phyloP scores from a whole-genome alignment of 164 flowering plant genomes.

The Litsea cubeba region DNA sequence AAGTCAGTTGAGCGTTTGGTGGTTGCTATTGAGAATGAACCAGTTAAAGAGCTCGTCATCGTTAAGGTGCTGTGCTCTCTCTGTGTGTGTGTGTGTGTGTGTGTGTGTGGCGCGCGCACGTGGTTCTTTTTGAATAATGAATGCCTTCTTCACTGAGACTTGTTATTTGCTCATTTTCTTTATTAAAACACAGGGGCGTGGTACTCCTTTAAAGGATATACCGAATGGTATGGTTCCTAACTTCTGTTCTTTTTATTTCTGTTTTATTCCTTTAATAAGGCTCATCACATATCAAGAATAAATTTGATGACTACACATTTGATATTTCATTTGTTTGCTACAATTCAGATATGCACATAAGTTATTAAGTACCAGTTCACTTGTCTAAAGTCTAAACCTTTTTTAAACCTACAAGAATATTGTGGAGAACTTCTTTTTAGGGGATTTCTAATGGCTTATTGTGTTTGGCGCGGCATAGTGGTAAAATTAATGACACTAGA shows the following conservation, averaged over 20 bases:
- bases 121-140: not conserved
- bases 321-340: no score
- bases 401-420: not conserved
- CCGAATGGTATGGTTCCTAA: slow-evolving; percentile 50
- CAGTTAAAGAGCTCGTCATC: slow-evolving; percentile 47
- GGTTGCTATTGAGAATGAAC: slow-evolving; percentile 53
- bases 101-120: not conserved
- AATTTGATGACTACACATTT: not conserved
- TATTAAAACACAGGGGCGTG: slow-evolving; percentile 64
- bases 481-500: no score
- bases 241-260: not conserved
- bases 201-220: slow-evolving; percentile 80
- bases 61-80: slow-evolving; percentile 39
- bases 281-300: not conserved
- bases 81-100: not conserved
- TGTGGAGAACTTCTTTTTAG: not conserved
- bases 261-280: not conserved
- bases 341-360: no score
- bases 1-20: slow-evolving; percentile 57
- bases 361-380: not conserved
- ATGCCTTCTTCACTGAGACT: not conserved
- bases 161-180: not conserved
- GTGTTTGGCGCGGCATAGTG: no score
- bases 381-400: not conserved
- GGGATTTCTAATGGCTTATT: not conserved